These are phyloP conservation scores for Ogataea hybrid DNA, from an alignment of 1,139 yeast species.

Conservation along the genomic window DNA sequence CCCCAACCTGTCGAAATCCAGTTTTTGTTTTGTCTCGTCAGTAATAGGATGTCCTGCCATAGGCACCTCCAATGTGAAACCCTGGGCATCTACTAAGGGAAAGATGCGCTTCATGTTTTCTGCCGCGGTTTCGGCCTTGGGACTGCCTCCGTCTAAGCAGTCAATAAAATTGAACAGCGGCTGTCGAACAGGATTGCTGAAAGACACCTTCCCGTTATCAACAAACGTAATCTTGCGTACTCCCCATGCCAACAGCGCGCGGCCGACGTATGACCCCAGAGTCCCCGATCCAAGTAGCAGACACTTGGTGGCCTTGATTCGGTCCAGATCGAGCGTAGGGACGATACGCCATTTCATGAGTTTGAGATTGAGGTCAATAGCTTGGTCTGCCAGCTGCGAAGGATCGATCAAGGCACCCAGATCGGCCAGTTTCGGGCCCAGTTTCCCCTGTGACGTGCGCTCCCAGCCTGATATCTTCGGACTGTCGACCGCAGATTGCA, in stretches of 20 bases:
- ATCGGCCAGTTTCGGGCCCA: conserved; percentile 82
- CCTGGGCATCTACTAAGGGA: conserved; percentile 70
- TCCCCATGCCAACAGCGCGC: conserved; percentile 94
- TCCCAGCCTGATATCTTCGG: conserved; percentile 82
- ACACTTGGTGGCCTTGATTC: conserved; percentile 57
- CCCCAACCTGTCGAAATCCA: conserved; percentile 51
- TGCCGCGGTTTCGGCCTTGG: conserved; percentile 80
- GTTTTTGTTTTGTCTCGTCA: conserved; percentile 46
- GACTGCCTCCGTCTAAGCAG: conserved; percentile 68
- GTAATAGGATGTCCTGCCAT: conserved; percentile 92
- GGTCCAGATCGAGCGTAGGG: conserved; percentile 72
- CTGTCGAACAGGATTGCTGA: conserved; percentile 94
- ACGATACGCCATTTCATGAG: conserved; percentile 97
- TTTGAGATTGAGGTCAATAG: conserved; percentile 84
- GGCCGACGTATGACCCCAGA: conserved; percentile 84
- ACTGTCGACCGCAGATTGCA: conserved; percentile 6
- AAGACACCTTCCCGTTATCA: conserved; percentile 85
- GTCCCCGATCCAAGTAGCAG: conserved; percentile 95
- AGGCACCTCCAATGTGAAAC: conserved; percentile 72
- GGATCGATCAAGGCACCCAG: conserved; percentile 82
- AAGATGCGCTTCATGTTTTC: conserved; percentile 65
- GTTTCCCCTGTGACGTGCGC: conserved; percentile 64
- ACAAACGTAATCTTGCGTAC: conserved; percentile 80
- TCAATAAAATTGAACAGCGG: conserved; percentile 78
- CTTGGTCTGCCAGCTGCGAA: conserved; percentile 76